phyloP scores from a whole-genome alignment of 1,139 yeast genomes.

The Protomyces pachydermus region DNA sequence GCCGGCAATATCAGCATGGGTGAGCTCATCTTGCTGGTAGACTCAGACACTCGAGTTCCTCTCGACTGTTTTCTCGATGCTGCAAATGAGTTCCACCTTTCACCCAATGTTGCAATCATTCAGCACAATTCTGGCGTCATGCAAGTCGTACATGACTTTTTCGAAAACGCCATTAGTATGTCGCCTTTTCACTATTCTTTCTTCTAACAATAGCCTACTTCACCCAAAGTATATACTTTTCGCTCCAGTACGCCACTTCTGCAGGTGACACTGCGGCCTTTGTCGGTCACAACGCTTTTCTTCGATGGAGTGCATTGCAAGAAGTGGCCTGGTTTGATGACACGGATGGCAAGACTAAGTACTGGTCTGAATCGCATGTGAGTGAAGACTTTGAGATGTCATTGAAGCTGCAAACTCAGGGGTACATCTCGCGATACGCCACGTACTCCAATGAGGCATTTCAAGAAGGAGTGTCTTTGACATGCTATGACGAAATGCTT shows the following conservation, averaged over 20 bases:
- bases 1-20: slow-evolving; percentile 31
- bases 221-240: slow-evolving; percentile 31
- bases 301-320: slow-evolving; percentile 31
- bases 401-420: slow-evolving; percentile 29
- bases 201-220: slow-evolving; percentile 30
- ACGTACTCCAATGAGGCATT: slow-evolving; percentile 29
- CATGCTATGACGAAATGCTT: slow-evolving; percentile 31
- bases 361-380: slow-evolving; percentile 32
- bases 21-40: slow-evolving; percentile 31
- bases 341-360: slow-evolving; percentile 29
- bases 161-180: slow-evolving; percentile 30
- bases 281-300: slow-evolving; percentile 32
- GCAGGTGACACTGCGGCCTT: slow-evolving; percentile 32
- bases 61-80: slow-evolving; percentile 32
- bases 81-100: slow-evolving; percentile 30
- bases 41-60: slow-evolving; percentile 32
- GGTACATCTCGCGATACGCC: slow-evolving; percentile 29
- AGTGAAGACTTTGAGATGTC: slow-evolving; percentile 32
- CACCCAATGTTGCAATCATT: slow-evolving; percentile 31
- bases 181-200: background rate
- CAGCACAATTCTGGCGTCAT: slow-evolving; percentile 31
- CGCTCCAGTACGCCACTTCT: slow-evolving; percentile 30
- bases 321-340: slow-evolving; percentile 24
- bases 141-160: slow-evolving; percentile 30
- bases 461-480: slow-evolving; percentile 31